Evolutionary conservation across 192 early-diverging fungal genomes (phyloP), one percentile per base, ranked within the genome.

Genomic region (Linnemannia zychae): DNA sequence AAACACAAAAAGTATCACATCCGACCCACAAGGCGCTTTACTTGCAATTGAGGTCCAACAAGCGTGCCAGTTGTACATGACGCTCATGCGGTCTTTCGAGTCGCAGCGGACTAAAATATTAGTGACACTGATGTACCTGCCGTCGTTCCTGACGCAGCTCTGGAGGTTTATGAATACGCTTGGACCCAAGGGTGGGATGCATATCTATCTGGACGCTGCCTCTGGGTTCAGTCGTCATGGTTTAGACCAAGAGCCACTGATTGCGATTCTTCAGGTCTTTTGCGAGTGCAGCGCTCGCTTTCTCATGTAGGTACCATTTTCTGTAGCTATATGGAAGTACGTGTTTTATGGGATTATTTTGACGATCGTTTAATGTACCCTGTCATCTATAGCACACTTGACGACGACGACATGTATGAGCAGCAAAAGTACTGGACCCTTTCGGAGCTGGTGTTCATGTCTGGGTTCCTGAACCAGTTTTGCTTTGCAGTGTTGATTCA

Each of bases 321-420:
- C 33, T 44, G 24, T 34, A 31, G 60, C 60, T 20, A 15, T 34
- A 9, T 22, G 28, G 18, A 22, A 0, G 20, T 12, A 31, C 52
- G 16, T n/a, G 40, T 6, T 44, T 6, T 44, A 44, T 44, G 24
- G 22, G 15, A 31, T 22, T 28, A 71, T 53, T 71, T 52, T 17
- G 33, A 52, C 22, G 20, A 63, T 3, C 1, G 22, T 28, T 57
- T 57, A 12, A 7, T 15, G 13, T 12, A 13, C 24, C 12, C 15
- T 63, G 57, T 31, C 2, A 0, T 53, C 9, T 44, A 16, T 75
- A 92, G 91, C 18, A 93, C 93, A 1, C 68, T 92, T 4, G 92
- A 93, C 33, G 91, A 94, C 53, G 90, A 91, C 15, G 93, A 94
- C 38, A 84, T 94, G 67, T 94, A 94, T 77, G 92, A 92, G 47